These are phyloP conservation scores for Penicillium sp. DNA, from an alignment of 2,329 filamentous ascomycete genomes.

Conservation along the genomic window DNA sequence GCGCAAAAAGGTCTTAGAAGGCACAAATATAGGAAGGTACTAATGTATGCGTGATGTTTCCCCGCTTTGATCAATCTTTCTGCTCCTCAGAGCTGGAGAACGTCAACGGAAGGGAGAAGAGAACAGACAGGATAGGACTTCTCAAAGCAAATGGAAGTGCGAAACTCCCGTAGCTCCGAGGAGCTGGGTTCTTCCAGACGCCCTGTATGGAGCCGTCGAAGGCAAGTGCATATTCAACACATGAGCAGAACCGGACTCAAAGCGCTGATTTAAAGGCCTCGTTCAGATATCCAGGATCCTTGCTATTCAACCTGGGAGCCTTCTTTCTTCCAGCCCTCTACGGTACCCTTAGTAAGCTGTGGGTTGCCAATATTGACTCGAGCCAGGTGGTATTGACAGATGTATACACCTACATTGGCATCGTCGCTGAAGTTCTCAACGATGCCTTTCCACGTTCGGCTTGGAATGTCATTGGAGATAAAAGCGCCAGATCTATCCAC, in stretches of 20 bases:
- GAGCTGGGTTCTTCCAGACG: neutral
- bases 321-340: constrained; percentile 47
- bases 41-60: neutral
- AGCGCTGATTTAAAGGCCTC: neutral
- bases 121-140: neutral
- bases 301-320: constrained; percentile 63
- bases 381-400: constrained; percentile 69
- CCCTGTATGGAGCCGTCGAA: neutral
- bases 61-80: neutral
- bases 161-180: neutral
- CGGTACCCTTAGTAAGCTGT: constrained; percentile 67
- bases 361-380: constrained; percentile 71
- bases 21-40: neutral
- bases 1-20: neutral
- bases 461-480: constrained; percentile 73
- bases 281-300: constrained; percentile 9
- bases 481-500: constrained; percentile 57
- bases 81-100: neutral
- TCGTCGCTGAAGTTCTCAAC: constrained; percentile 71
- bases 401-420: constrained; percentile 71
- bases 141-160: neutral
- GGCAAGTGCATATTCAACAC: neutral
- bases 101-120: neutral
- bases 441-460: constrained; percentile 73
- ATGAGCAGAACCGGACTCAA: neutral